Conservation (phyloP, 805 yeast species). For the Candida rishiriensis region DNA sequence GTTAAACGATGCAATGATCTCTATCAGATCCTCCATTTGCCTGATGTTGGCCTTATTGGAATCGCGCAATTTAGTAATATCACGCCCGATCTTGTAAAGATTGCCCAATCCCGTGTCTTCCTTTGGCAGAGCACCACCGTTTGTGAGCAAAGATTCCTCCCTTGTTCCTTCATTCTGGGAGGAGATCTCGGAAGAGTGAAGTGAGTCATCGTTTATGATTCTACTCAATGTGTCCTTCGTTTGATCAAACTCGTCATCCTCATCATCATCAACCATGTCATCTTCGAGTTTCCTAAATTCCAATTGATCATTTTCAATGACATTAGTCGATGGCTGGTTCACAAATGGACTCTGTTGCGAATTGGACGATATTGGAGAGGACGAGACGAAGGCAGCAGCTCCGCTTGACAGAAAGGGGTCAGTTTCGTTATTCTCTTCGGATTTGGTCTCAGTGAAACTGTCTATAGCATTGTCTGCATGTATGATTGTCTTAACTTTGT, state of each 20-base stretch:
- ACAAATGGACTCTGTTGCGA: too few species aligned
- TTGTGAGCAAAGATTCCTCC: too few species aligned
- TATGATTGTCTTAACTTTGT: neutral
- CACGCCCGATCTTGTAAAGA: too few species aligned
- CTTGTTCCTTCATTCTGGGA: too few species aligned
- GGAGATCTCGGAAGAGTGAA: too few species aligned
- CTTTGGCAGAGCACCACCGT: too few species aligned
- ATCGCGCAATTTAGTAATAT: too few species aligned
- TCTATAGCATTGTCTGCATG: neutral
- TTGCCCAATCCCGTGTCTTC: too few species aligned
- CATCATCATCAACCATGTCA: neutral
- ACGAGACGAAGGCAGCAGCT: neutral
- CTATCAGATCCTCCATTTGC: too few species aligned
- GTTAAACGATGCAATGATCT: too few species aligned
- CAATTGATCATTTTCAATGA: neutral
- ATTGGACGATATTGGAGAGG: neutral
- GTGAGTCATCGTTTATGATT: neutral
- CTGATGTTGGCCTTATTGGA: too few species aligned
- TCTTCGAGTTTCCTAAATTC: neutral
- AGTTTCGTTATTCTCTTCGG: neutral
- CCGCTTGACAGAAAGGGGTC: neutral
- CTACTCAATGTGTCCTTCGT: conserved; percentile 2
- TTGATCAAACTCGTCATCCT: conserved; percentile 1
- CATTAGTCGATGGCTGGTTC: neutral
- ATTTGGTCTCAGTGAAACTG: neutral